Evolutionary conservation across 2,329 filamentous ascomycete genomes (phyloP), one percentile per base, ranked within the genome.

Genomic region (Simplicillium sp.): DNA sequence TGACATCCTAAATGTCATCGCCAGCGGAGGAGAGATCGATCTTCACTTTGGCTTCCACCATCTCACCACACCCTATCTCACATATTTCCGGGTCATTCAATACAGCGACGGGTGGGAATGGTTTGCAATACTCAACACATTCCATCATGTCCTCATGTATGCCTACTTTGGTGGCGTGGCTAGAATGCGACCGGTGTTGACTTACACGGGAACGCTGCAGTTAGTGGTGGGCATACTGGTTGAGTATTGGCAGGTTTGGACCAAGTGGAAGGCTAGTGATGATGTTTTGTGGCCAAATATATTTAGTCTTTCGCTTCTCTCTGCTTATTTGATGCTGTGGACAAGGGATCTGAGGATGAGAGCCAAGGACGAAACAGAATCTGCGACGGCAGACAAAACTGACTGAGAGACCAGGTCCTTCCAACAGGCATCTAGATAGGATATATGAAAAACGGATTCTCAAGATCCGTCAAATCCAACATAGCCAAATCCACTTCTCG

Each of bases 371-470:
- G 20, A 25, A 25, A 25, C 20, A 25, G 9, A 5, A 9, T 6
- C 6, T 25, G 20, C 20, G 20, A 25, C 5, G 20, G 5, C 20
- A 25, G 20, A 9, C 20, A 25, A 25, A 25, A 9, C 20, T 6
- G 20, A 25, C 5, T 25, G 20, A 25, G 20, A 25, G 20, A 5
- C 20, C 5, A 25, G 20, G 5, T 6, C 6, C 20, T 25, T 25
- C 9, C 20, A 6, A 6, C 20, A 25, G 5, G 6, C 20, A 25
- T 9, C 9, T 25, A 25, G 20, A 25, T 9, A 25, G 20, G 14
- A 38, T 65, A 65, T 6, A 64, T 54, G 17, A 65, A 65, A 40
- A 54, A 57, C 18, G 52, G 57, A 37, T 64, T 66, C 41, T 66
- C 57, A 36, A 63, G 18, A 38, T 66, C 63, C 2, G 61, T 65